A percentile compares a stretch with the other conserved stretches of the same genome.
These are phyloP conservation scores for Metschnikowia hibisci DNA, from an alignment of 805 yeast genomes.

Conservation along the genomic window DNA sequence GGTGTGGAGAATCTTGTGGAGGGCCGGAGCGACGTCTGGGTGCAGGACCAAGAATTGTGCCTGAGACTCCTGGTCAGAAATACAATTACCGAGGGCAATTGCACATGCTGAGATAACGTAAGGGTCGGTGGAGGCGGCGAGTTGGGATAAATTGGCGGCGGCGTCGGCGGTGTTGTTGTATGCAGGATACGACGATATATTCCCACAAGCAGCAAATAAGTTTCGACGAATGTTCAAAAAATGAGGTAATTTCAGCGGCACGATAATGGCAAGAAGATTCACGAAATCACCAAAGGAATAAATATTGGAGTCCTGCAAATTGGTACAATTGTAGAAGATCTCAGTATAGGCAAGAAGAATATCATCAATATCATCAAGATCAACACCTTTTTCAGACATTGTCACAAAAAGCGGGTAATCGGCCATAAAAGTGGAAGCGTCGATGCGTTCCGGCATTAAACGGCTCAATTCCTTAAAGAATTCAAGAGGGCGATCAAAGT, in stretches of 20 bases:
- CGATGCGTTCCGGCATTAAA: conserved; percentile 5
- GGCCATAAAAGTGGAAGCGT: neutral
- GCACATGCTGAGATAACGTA: conserved; percentile 30
- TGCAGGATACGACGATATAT: conserved; percentile 30
- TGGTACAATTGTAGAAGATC: conserved; percentile 20
- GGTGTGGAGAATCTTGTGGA: conserved; percentile 18
- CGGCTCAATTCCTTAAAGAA: conserved; percentile 9
- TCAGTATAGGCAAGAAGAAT: conserved; percentile 6
- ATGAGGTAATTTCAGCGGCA: conserved; percentile 2
- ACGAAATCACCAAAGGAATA: conserved; percentile 2
- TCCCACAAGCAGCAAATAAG: conserved; percentile 34
- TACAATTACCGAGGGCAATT: conserved; percentile 35
- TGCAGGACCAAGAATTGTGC: conserved; percentile 11
- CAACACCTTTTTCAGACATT: neutral
- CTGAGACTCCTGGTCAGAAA: conserved; percentile 20
- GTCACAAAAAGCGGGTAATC: neutral
- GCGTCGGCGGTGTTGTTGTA: conserved; percentile 23
- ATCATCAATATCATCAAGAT: neutral
- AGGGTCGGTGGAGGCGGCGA: conserved; percentile 11
- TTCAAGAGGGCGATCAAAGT: conserved; percentile 7
- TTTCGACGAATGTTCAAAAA: conserved; percentile 20
- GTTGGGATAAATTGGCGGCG: conserved; percentile 14
- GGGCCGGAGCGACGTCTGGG: conserved; percentile 13
- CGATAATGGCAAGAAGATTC: neutral
- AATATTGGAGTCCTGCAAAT: conserved; percentile 14